A percentile compares a stretch with the other conserved stretches of the same genome.
phyloP scores from a whole-genome alignment of 2,329 filamentous ascomycete species.

The Blastomyces gilchristii region DNA sequence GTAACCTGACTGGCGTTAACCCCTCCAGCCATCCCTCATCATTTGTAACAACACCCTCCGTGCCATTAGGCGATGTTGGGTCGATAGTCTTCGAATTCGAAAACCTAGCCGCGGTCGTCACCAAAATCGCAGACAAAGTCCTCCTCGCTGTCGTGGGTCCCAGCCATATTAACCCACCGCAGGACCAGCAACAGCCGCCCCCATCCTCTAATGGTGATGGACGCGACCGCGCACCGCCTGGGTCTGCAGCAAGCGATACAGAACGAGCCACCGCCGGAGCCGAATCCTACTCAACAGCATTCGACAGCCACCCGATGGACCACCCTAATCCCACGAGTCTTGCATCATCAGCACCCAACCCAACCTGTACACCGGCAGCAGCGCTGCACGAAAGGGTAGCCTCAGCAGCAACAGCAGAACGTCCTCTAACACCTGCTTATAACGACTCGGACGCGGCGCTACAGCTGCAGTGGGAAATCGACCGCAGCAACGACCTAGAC shows the following conservation, averaged over 20 bases:
- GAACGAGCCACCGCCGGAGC: slow-evolving; percentile 9
- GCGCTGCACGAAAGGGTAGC: background rate
- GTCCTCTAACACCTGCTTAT: background rate
- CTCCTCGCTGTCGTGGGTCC: slow-evolving; percentile 34
- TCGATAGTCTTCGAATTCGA: slow-evolving; percentile 37
- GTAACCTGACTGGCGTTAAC: slow-evolving; percentile 35
- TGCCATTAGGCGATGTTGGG: slow-evolving; percentile 34
- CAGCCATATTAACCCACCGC: slow-evolving; percentile 4
- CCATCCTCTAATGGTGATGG: slow-evolving; percentile 2
- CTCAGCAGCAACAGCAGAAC: background rate
- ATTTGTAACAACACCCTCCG: slow-evolving; percentile 33
- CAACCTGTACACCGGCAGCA: background rate
- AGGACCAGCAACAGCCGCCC: background rate
- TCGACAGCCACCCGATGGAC: slow-evolving; percentile 8
- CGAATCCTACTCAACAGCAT: slow-evolving; percentile 10
- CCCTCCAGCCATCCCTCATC: slow-evolving; percentile 35
- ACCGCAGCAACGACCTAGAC: slow-evolving; percentile 30
- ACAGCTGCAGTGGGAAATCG: slow-evolving; percentile 31
- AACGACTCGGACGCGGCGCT: slow-evolving; percentile 21
- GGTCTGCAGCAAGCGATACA: slow-evolving; percentile 15
- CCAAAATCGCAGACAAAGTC: slow-evolving; percentile 34
- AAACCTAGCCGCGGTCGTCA: slow-evolving; percentile 32
- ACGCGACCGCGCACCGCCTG: background rate
- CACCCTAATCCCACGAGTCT: slow-evolving; percentile 10
- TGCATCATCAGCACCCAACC: slow-evolving; percentile 15